Percentiles rank a stretch among this genome's conserved stretches.
phyloP scores from a whole-genome alignment of 2,329 filamentous ascomycete genomes.

The Hirsutella rhossiliensis region DNA sequence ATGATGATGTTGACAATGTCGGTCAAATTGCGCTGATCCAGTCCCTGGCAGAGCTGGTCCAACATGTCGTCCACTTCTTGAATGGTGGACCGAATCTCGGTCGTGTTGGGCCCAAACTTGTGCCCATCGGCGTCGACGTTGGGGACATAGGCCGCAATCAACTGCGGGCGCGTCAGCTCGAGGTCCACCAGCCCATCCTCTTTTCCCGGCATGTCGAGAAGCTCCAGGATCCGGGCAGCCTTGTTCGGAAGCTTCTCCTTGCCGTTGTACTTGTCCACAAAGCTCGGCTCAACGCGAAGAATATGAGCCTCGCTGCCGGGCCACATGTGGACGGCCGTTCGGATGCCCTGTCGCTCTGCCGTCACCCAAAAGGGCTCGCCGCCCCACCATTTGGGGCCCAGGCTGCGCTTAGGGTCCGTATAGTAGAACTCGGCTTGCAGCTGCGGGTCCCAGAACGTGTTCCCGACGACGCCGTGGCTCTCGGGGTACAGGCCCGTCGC shows the following conservation, averaged over 20 bases:
- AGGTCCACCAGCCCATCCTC: constrained; percentile 40
- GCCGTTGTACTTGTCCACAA: constrained; percentile 75
- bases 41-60: constrained; percentile 58
- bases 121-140: constrained; percentile 85
- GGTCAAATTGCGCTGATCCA: constrained; percentile 74
- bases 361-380: constrained; percentile 93
- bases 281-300: constrained; percentile 59
- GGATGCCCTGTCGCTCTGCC: constrained; percentile 69
- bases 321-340: constrained; percentile 94
- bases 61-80: constrained; percentile 73
- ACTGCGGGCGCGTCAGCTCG: constrained; percentile 59
- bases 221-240: constrained; percentile 65
- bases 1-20: constrained; percentile 85
- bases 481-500: constrained; percentile 89
- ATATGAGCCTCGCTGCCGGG: constrained; percentile 88
- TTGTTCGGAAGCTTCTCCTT: constrained; percentile 65
- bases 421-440: constrained; percentile 76
- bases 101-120: constrained; percentile 85
- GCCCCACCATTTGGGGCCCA: constrained; percentile 87
- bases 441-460: constrained; percentile 83
- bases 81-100: constrained; percentile 74
- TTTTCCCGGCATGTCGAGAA: constrained; percentile 70
- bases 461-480: constrained; percentile 84
- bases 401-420: constrained; percentile 61
- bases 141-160: constrained; percentile 91